Percentiles rank a stretch among this genome's conserved stretches.
These are phyloP conservation scores for Fusarium protoensiforme DNA, from an alignment of 2,329 filamentous ascomycete species.

Conservation along the genomic window DNA sequence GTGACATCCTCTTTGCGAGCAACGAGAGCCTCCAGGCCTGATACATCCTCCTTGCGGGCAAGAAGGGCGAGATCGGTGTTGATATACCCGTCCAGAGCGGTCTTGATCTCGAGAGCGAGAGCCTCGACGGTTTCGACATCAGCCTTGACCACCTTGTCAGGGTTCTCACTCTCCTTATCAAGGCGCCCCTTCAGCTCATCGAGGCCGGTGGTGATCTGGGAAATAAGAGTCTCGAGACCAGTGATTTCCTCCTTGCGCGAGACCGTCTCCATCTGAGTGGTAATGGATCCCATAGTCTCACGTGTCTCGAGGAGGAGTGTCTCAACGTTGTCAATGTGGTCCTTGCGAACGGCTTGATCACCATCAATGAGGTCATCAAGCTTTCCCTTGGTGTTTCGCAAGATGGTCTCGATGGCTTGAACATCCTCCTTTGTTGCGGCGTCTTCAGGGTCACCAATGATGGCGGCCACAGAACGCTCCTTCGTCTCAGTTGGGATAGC, in stretches of 20 bases:
- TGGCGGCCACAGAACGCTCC: conserved; percentile 20
- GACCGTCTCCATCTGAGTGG: conserved; percentile 74
- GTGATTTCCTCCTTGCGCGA: conserved; percentile 83
- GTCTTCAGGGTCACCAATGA: conserved; percentile 42
- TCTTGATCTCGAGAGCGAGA: conserved; percentile 86
- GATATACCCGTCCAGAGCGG: conserved; percentile 76
- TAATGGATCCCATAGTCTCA: conserved; percentile 75
- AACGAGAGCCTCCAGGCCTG: conserved; percentile 73
- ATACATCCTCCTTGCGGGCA: conserved; percentile 77
- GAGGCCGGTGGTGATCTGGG: conserved; percentile 78
- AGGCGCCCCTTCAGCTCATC: conserved; percentile 76
- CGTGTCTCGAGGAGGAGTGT: conserved; percentile 76
- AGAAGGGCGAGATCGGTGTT: conserved; percentile 77
- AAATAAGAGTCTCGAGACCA: conserved; percentile 80
- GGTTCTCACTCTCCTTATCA: conserved; percentile 64
- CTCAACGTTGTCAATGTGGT: conserved; percentile 75
- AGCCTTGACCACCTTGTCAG: conserved; percentile 79
- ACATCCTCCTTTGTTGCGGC: conserved; percentile 78
- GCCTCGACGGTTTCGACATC: conserved; percentile 86
- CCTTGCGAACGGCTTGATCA: conserved; percentile 75
- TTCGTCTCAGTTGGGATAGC: conserved; percentile 33
- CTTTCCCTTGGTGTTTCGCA: conserved; percentile 88
- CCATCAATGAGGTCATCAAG: conserved; percentile 83
- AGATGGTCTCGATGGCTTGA: conserved; percentile 88
- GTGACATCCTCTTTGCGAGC: conserved; percentile 78